Evolutionary conservation across 1,284 basidiomycete genomes (phyloP), one percentile per base, ranked within the genome.

Genomic region (Pterula multifida): DNA sequence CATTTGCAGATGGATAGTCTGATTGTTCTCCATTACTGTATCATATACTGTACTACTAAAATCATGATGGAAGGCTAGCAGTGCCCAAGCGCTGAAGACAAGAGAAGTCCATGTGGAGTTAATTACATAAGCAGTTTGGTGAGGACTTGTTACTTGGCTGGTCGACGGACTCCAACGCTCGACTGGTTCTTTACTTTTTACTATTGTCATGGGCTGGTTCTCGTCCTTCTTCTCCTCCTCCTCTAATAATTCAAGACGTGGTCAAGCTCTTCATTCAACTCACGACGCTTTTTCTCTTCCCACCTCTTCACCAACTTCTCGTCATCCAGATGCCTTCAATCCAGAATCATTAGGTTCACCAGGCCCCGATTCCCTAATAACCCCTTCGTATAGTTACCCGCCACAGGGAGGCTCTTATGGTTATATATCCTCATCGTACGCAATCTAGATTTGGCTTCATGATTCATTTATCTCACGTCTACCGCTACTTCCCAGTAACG

Each of bases 221-320:
- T 65, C 72, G 36, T 76, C 74, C 55, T 66, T 84, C 52, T 85
- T 87, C 63, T 69, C 73, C 23, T 60, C 68, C 45, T 69, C 71
- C 54, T 65, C 64, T 45, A 63, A 68, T 44, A 74, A 68, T 55
- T 56, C 68, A 26, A 62, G 74, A 59, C 73, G 70, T 60, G 79
- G 69, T 58, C 79, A 82, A 63, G 75, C 81, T 45, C 72, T 88
- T 54, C 77, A 74, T 17, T 77, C 76, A 19, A 88, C 86, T 13
- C 76, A 82, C 61, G 85, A 88, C 60, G 85, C 85, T 49, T 88
- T 88, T 66, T 83, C 84, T 49, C 70, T 88, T 45, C 83, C 82
- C 48, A 79, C 79, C 3, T 77, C 81, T 24, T 85, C 84, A 26
- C 82, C 83, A 22, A 66, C 69, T 54, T 69, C 67, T 48, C 56